These are phyloP conservation scores for Aristolochia californica DNA, from an alignment of 164 flowering plant species.

Conservation along the genomic window DNA sequence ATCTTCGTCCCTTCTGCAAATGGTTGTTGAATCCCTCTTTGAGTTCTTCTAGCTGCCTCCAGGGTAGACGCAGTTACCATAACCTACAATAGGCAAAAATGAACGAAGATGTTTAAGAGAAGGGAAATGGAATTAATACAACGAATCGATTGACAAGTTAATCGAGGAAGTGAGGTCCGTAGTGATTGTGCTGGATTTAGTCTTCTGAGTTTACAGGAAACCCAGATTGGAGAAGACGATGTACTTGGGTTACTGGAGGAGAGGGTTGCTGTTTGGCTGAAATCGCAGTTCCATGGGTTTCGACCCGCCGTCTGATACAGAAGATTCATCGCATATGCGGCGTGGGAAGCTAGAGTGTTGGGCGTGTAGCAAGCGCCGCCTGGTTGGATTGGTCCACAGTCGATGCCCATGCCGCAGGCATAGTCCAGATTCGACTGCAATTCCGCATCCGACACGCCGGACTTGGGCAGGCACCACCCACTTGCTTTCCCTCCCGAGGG, in stretches of 20 bases:
- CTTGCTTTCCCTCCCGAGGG: conserved; percentile 17
- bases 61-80: conserved; percentile 28
- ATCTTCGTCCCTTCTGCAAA: too few species aligned
- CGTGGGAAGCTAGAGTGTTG: conserved; percentile 55
- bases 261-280: conserved; percentile 54
- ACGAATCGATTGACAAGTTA: too few species aligned
- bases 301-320: conserved; percentile 48
- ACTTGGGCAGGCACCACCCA: conserved; percentile 70
- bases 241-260: conserved; percentile 71
- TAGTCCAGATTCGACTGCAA: conserved; percentile 69
- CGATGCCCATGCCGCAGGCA: conserved; percentile 58
- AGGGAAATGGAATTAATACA: too few species aligned
- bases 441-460: conserved; percentile 44
- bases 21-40: conserved; percentile 3
- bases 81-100: conserved; percentile 18
- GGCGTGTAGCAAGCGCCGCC: conserved; percentile 77
- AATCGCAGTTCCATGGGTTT: conserved; percentile 73
- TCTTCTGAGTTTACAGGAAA: too few species aligned
- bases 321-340: conserved; percentile 85
- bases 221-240: conserved; percentile 1
- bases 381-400: conserved; percentile 62
- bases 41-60: conserved; percentile 20
- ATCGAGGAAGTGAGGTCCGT: too few species aligned
- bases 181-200: too few species aligned
- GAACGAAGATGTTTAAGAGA: too few species aligned